Conservation (phyloP, 192 early-diverging fungal genomes). For the Helicostylum pulchrum region DNA sequence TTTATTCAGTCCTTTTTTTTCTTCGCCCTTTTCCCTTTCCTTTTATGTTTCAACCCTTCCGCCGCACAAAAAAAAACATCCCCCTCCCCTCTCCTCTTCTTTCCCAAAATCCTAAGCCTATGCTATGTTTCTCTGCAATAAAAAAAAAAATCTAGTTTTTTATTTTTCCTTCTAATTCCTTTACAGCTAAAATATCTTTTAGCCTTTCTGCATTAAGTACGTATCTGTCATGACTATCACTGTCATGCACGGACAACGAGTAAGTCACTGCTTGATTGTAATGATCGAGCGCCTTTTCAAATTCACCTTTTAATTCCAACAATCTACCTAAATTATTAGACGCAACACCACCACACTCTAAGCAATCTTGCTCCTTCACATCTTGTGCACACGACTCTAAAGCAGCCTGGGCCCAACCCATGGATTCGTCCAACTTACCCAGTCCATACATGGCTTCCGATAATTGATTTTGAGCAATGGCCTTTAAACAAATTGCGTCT, state of each 20-base stretch:
- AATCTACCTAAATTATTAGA: constrained; percentile 50
- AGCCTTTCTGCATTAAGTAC: constrained; percentile 17
- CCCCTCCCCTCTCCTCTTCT: no score
- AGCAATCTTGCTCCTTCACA: constrained; percentile 39
- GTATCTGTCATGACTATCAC: constrained; percentile 25
- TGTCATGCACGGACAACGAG: constrained; percentile 37
- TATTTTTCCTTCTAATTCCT: background rate
- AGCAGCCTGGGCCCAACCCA: constrained; percentile 56
- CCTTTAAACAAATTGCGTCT: constrained; percentile 43
- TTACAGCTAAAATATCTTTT: constrained; percentile 3
- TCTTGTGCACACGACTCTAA: constrained; percentile 41
- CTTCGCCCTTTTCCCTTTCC: no score
- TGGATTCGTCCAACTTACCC: constrained; percentile 45
- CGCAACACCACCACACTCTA: constrained; percentile 53
- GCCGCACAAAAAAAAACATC: no score
- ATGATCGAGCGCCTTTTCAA: constrained; percentile 34
- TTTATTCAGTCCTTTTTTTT: no score
- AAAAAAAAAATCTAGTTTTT: background rate
- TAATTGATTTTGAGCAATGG: constrained; percentile 51
- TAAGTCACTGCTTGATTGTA: constrained; percentile 40
- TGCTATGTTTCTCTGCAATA: no score
- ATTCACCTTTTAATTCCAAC: constrained; percentile 47
- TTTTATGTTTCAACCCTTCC: no score
- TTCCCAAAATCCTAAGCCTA: no score
- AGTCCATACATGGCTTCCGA: constrained; percentile 47